Conservation (phyloP, 257 asterid genomes). For the Ballota nigra region DNA sequence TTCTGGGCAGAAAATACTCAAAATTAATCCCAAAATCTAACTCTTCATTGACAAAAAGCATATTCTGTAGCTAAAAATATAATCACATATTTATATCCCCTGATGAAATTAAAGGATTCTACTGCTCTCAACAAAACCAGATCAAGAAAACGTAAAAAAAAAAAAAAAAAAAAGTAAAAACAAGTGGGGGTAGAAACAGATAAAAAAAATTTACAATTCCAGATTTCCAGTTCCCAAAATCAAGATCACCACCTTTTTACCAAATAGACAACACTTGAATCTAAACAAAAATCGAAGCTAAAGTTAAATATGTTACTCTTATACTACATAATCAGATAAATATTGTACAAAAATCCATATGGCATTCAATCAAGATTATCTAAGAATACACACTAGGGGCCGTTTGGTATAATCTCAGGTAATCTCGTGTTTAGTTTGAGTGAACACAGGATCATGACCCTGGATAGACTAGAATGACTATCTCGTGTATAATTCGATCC, state of each 20-base stretch:
- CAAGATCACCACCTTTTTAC: conserved; percentile 14
- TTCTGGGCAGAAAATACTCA: background rate
- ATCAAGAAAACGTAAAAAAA: background rate
- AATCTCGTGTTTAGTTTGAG: too few relatives aligned
- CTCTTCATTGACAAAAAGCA: too few relatives aligned
- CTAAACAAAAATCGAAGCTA: background rate
- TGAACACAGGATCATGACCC: too few relatives aligned
- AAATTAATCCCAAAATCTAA: background rate
- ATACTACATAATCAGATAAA: background rate
- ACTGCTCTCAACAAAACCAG: background rate
- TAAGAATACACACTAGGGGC: too few relatives aligned
- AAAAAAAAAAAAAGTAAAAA: too few relatives aligned
- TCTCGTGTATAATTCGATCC: too few relatives aligned
- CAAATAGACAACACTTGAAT: background rate
- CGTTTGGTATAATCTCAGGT: too few relatives aligned
- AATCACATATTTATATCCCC: background rate
- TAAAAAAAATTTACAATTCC: background rate
- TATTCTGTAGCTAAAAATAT: background rate
- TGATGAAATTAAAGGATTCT: too few relatives aligned
- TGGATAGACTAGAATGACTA: too few relatives aligned
- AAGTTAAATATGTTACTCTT: too few relatives aligned
- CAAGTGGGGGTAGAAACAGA: too few relatives aligned
- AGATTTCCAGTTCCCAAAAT: background rate
- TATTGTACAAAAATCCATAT: too few relatives aligned
- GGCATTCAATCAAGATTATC: background rate